A percentile compares a stretch with the other conserved stretches of the same genome.
Evolutionary conservation across 805 yeast genomes (phyloP).

Genomic region (Isabelozyma pseudorhagii): DNA sequence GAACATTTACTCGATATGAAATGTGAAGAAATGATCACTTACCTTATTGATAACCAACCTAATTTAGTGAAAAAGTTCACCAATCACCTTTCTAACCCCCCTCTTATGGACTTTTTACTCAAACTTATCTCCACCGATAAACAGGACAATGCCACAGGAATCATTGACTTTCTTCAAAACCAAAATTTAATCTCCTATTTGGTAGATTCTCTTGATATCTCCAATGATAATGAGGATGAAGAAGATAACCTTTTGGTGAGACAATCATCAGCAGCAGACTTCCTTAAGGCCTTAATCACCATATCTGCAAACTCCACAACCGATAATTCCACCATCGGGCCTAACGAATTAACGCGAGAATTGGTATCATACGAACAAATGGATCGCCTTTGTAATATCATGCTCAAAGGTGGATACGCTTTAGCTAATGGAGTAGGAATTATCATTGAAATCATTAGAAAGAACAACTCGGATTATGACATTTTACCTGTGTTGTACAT

Average conservation of each 20-base stretch:
- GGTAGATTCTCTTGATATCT: slow-evolving; percentile 29
- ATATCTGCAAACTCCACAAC: slow-evolving; percentile 46
- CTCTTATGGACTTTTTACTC: slow-evolving; percentile 43
- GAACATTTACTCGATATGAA: slow-evolving; percentile 56
- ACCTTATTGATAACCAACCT: slow-evolving; percentile 42
- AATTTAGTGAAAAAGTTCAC: slow-evolving; percentile 38
- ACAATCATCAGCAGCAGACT: slow-evolving; percentile 44
- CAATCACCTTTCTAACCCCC: slow-evolving; percentile 44
- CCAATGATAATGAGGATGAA: slow-evolving; percentile 11
- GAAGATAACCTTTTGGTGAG: slow-evolving; percentile 21
- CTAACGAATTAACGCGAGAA: slow-evolving; percentile 44
- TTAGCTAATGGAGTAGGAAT: slow-evolving; percentile 49
- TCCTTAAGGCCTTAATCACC: slow-evolving; percentile 43
- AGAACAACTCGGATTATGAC: slow-evolving; percentile 46
- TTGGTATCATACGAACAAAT: slow-evolving; percentile 37
- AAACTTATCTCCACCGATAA: slow-evolving; percentile 45
- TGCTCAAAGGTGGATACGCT: slow-evolving; percentile 46
- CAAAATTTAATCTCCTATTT: slow-evolving; percentile 36
- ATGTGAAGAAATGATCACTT: slow-evolving; percentile 45
- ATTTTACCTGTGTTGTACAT: slow-evolving; percentile 43
- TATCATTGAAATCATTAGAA: slow-evolving; percentile 43
- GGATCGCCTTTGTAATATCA: slow-evolving; percentile 32
- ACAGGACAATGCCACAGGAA: slow-evolving; percentile 45
- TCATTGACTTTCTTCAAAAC: slow-evolving; percentile 41
- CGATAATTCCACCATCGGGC: slow-evolving; percentile 45